Base-by-base conservation (phyloP, 2,329 filamentous ascomycete genomes). In the Ophiocordyceps sinensis region DNA sequence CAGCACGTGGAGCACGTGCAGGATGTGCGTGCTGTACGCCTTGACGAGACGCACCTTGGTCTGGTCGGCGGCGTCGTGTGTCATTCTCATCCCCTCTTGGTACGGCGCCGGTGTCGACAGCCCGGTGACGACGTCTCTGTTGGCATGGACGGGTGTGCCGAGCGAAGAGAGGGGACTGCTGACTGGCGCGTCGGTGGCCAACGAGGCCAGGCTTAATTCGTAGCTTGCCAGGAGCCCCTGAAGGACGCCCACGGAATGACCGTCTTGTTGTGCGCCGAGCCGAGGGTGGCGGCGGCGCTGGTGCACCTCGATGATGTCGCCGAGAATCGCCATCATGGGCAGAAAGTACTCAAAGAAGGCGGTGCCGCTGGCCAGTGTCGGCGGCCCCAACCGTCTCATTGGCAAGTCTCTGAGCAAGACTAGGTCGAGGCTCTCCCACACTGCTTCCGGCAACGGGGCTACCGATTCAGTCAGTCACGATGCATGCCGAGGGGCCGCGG, bases 261-360 rank as follows among this genome's bases (percentile, higher is more conserved):
- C 43, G 38, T 63, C 53, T 43, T 62, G 53, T n/a, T 60, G 47
- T 11, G 45, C 46, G 23, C 64, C 61, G 0, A 70, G 53, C 0
- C 62, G 57, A 0, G 67, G 65, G 43, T 71, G 66, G 26, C 60
- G 55, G 13, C 60, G 56, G 11, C 59, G 52, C 41, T 66, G 64
- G 44, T 69, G 67, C 5, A 68, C 51, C 36, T 70, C 63, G 34
- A 70, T 65, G 8, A 71, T 65, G 40, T 71, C 64, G 0, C 68
- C 68, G 0, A 70, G 57, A 7, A 70, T 65, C 1, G 60, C 57
- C 62, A 69, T 70, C 2, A 71, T 53, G 0, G 67, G 68, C 4
- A 71, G 51, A 40, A 71, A 71, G 44, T 64, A 71, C 44, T 70
- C 67, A 37, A 71, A 70, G 31, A 69, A 65, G 1, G 63, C 62